Percentiles rank a stretch among this genome's conserved stretches.
Evolutionary conservation across 192 early-diverging fungal genomes (phyloP).

Genomic region (Dissophora ornata): DNA sequence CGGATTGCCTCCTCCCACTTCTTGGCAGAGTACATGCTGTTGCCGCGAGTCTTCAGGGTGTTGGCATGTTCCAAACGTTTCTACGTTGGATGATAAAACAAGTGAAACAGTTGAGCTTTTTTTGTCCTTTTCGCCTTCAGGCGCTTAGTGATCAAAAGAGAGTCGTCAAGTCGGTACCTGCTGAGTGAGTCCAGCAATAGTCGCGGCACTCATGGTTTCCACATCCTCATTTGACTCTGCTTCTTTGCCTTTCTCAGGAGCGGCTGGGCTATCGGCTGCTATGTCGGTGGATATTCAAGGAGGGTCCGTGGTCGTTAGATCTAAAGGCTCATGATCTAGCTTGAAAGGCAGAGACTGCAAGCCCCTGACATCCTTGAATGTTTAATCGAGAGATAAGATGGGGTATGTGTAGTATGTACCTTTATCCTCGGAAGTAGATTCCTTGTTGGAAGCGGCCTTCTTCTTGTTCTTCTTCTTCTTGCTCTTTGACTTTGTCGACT

Average conservation of each 20-base stretch:
- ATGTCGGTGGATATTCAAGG: not conserved
- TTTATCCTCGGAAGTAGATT: slow-evolving; percentile 29
- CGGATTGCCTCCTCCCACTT: slow-evolving; percentile 88
- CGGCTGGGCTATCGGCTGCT: slow-evolving; percentile 9
- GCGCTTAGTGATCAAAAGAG: too few species aligned
- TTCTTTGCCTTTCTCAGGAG: slow-evolving; percentile 26
- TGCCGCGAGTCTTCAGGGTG: slow-evolving; percentile 86
- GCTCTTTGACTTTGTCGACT: slow-evolving; percentile 55
- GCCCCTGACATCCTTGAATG: too few species aligned
- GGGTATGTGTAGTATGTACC: slow-evolving; percentile 7
- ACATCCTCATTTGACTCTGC: slow-evolving; percentile 31
- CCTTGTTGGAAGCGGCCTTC: slow-evolving; percentile 36
- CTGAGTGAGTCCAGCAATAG: slow-evolving; percentile 46
- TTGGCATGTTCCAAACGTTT: slow-evolving; percentile 73
- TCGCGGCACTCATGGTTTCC: slow-evolving; percentile 49
- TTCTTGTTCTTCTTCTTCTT: slow-evolving; percentile 57
- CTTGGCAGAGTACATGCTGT: slow-evolving; percentile 84
- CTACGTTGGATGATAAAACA: too few species aligned
- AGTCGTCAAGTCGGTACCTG: slow-evolving; percentile 29
- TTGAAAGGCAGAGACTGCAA: too few species aligned
- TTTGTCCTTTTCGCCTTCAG: too few species aligned
- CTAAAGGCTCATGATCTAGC: not conserved
- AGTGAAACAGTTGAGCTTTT: too few species aligned
- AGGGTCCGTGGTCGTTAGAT: not conserved
- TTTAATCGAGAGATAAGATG: too few species aligned